phyloP scores from a whole-genome alignment of 495 filamentous ascomycete species.

The Corynascus novoguineensis region DNA sequence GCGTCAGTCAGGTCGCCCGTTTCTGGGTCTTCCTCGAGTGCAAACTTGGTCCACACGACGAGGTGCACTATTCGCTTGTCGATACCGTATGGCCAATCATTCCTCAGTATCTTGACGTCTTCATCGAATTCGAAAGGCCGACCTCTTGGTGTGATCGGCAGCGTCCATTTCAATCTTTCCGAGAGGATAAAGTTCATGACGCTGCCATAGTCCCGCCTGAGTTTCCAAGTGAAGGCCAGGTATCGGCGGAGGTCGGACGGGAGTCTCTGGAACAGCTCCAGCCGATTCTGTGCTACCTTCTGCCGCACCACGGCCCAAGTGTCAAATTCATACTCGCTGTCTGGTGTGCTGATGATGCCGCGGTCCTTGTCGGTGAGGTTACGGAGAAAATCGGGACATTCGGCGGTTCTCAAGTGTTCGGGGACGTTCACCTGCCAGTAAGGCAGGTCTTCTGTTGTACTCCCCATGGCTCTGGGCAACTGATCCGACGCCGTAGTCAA shows the following conservation, averaged over 20 bases:
- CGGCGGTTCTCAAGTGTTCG: slow-evolving; percentile 47
- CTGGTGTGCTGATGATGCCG: slow-evolving; percentile 59
- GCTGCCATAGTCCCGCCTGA: slow-evolving; percentile 61
- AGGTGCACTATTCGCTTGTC: slow-evolving; percentile 71
- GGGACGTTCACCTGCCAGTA: slow-evolving; percentile 83
- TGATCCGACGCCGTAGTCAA: background rate
- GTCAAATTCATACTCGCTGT: slow-evolving; percentile 51
- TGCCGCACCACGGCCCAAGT: slow-evolving; percentile 59
- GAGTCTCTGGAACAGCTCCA: slow-evolving; percentile 66
- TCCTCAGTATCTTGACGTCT: slow-evolving; percentile 67
- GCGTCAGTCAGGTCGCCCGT: slow-evolving; percentile 62
- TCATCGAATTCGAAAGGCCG: slow-evolving; percentile 45
- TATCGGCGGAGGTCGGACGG: slow-evolving; percentile 72
- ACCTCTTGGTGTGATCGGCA: slow-evolving; percentile 32
- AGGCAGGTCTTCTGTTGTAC: slow-evolving; percentile 39
- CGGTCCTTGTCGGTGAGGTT: slow-evolving; percentile 51
- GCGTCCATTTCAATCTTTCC: slow-evolving; percentile 59
- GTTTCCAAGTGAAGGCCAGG: slow-evolving; percentile 54
- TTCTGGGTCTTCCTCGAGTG: slow-evolving; percentile 53
- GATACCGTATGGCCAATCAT: slow-evolving; percentile 89
- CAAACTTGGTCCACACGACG: slow-evolving; percentile 89
- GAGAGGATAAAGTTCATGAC: slow-evolving; percentile 68
- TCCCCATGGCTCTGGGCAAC: slow-evolving; percentile 20
- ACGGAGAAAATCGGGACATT: slow-evolving; percentile 65
- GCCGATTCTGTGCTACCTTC: slow-evolving; percentile 57